Conservation (phyloP, 2,329 filamentous ascomycete species). For the Sphaerostilbella broomeana region DNA sequence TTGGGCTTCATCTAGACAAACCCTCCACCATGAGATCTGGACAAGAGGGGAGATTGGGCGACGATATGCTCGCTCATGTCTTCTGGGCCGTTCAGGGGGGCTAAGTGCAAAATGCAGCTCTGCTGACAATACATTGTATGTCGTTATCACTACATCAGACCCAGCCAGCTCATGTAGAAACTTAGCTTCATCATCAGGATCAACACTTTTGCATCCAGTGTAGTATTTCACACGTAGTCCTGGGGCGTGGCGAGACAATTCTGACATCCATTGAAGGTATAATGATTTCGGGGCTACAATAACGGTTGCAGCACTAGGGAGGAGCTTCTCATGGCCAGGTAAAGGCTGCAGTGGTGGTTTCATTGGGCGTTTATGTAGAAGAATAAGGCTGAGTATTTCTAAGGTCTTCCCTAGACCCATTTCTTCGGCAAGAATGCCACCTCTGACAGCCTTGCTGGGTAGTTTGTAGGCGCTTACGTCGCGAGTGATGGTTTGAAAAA, state of each 20-base stretch:
- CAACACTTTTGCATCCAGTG: conserved; percentile 38
- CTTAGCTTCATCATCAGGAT: conserved; percentile 30
- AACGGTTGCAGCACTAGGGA: conserved; percentile 48
- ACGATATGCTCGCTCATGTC: conserved; percentile 60
- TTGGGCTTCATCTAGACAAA: conserved; percentile 74
- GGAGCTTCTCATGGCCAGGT: conserved; percentile 38
- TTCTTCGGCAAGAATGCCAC: conserved; percentile 69
- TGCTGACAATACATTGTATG: conserved; percentile 63
- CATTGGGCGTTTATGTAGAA: conserved; percentile 42
- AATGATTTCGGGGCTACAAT: conserved; percentile 55
- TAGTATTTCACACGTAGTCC: conserved; percentile 51
- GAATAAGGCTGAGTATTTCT: conserved; percentile 65
- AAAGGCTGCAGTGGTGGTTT: conserved; percentile 11
- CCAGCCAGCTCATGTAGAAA: conserved; percentile 39
- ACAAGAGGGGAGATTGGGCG: conserved; percentile 69
- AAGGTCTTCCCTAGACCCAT: conserved; percentile 81
- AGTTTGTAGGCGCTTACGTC: conserved; percentile 40
- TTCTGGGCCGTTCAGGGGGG: conserved; percentile 60
- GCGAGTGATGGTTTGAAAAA: conserved; percentile 53
- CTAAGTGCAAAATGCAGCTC: conserved; percentile 73
- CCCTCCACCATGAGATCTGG: conserved; percentile 80
- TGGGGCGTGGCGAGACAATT: conserved; percentile 54
- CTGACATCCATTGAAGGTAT: conserved; percentile 54
- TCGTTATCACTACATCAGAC: conserved; percentile 57
- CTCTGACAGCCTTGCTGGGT: conserved; percentile 37